Conservation (phyloP, 1,284 basidiomycete species). For the Ustilago sp. region DNA sequence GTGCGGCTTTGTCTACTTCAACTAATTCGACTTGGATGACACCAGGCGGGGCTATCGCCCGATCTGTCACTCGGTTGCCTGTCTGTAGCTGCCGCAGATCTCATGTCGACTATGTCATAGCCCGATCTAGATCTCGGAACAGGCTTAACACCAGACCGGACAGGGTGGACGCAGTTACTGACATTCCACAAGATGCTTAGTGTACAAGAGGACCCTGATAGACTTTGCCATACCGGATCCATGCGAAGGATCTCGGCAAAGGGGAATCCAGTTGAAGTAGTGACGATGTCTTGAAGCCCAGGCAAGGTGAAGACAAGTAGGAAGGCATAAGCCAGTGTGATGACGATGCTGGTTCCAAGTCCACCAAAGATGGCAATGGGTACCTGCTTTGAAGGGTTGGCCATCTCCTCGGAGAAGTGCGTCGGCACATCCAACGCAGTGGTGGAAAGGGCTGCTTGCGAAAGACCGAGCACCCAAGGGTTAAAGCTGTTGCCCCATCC, state of each 20-base stretch:
- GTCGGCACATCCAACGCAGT: slow-evolving; percentile 32
- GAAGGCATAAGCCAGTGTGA: slow-evolving; percentile 28
- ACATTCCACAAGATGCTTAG: slow-evolving; percentile 2
- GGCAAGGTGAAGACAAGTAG: slow-evolving; percentile 41
- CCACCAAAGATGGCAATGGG: slow-evolving; percentile 33
- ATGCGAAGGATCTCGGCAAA: slow-evolving; percentile 35
- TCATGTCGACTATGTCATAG: not conserved
- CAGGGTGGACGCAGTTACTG: no score
- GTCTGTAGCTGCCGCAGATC: not conserved
- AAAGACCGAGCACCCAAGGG: slow-evolving; percentile 33
- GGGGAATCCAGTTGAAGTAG: slow-evolving; percentile 36
- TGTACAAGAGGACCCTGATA: slow-evolving; percentile 29
- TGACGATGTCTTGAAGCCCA: slow-evolving; percentile 15
- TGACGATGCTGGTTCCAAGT: slow-evolving; percentile 17
- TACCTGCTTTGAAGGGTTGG: slow-evolving; percentile 18
- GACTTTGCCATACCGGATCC: slow-evolving; percentile 9
- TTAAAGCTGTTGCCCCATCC: slow-evolving; percentile 36
- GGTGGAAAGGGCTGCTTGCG: slow-evolving; percentile 36
- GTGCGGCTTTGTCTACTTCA: no score
- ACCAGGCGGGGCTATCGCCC: not conserved
- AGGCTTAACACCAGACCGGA: not conserved
- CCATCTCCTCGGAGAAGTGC: slow-evolving; percentile 44
- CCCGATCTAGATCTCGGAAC: no score
- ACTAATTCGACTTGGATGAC: slow-evolving; percentile 1
- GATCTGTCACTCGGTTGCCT: not conserved